Evolutionary conservation across 164 flowering plant genomes (phyloP), one percentile per base, ranked within the genome.

Genomic region (Liquidambar formosana): DNA sequence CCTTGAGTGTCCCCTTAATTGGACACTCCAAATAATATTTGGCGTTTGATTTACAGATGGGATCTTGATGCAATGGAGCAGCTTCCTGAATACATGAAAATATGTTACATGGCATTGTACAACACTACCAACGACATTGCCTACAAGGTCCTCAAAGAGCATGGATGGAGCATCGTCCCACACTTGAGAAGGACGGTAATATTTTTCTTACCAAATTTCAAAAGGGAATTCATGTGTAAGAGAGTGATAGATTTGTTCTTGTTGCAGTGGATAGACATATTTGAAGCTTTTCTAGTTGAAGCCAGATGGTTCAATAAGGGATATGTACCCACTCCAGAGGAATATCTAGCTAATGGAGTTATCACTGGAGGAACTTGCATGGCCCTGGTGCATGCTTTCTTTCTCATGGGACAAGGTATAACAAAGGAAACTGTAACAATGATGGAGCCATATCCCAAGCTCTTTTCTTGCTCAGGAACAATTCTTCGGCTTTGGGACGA

Each of bases 401-500:
- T 76, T 46, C 65, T 74, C 23, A 54, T 74, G 66, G 78, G 80
- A 14, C 22, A 67, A 45, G 75, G 67, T 25, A 68, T 74, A 1
- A 77, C 71, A 0, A 15, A 48, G 15, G 63, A 74, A 33, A 70
- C 59, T 22, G 33, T 72, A 0, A 47, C 59, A 28, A 23, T 67
- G 57, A 23, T 71, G 22, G 62, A 69, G 15, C 74, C 73, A 23
- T 68, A 77, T 27, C 78, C 80, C 11, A 66, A 63, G 23, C 11
- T 77, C 11, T 71, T 80, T 27, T 63, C 65, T 2, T 26, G 61
- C 19, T 54, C 80, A 0, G 80, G 76, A 11, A 65, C 33, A 53
- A 64, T 80, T 64, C 80, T 75, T 63, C 72, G 79, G 13, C 79
- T 77, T 13, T 68, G 76, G 76, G 80, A 80, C 60, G 78, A 80